Conservation (phyloP, 345 rosid species). For the Pistacia atlantica region DNA sequence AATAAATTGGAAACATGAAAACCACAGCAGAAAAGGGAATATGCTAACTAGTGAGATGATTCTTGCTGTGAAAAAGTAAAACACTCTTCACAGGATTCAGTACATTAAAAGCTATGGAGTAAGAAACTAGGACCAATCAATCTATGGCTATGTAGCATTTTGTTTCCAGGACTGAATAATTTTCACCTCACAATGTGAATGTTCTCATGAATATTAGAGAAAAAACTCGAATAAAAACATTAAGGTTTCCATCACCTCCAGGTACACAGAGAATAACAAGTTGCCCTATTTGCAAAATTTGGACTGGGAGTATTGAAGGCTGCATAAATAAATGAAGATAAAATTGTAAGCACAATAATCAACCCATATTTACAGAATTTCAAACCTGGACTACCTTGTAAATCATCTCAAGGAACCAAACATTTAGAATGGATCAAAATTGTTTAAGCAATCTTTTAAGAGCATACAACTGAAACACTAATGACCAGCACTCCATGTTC, state of each 20-base stretch:
- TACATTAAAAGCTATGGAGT: background rate
- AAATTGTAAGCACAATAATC: background rate
- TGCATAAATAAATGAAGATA: conserved; percentile 27
- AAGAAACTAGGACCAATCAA: background rate
- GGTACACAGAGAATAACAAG: conserved; percentile 62
- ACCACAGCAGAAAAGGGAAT: background rate
- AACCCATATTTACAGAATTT: background rate
- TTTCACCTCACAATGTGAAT: background rate
- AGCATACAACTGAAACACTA: background rate
- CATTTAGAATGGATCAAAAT: background rate
- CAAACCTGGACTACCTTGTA: background rate
- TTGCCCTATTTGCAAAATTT: conserved; percentile 57
- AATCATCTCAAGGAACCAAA: background rate
- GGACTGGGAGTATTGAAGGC: conserved; percentile 70
- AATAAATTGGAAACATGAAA: background rate
- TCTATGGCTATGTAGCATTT: background rate
- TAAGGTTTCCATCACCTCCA: conserved; percentile 41
- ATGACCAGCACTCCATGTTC: background rate
- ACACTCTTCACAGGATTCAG: background rate
- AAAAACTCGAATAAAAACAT: background rate
- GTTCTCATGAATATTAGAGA: background rate
- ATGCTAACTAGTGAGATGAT: background rate
- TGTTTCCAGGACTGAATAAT: background rate
- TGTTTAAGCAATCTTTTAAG: background rate
- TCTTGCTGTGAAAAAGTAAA: background rate